Evolutionary conservation across 2,329 filamentous ascomycete genomes (phyloP), one percentile per base, ranked within the genome.

Genomic region (Verticillium alfalfae): DNA sequence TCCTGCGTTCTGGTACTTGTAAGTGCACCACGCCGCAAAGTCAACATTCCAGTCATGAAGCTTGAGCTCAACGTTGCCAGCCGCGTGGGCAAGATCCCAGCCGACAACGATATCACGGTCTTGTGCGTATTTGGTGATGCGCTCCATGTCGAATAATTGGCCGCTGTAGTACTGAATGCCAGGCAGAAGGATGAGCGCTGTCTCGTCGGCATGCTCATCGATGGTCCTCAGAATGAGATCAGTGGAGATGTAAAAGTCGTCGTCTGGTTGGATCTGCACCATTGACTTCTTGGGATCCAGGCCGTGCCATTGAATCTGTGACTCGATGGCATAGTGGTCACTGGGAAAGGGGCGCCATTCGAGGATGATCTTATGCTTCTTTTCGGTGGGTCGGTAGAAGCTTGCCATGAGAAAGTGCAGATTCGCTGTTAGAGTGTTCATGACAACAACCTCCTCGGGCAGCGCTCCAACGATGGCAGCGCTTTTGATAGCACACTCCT

Each of bases 291-390:
- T 76, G 0, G 90, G 86, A 60, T 90, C 79, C 34, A 89, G 79
- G 39, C 85, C 86, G 71, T 94, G 90, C 76, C 87, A 87, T 10
- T 79, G 76, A 34, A 96, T 85, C 71, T 97, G 93, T 37, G 90
- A 93, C 73, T 93, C 88, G 36, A 95, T 86, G 4, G 91, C 91
- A 72, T 93, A 96, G 84, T 93, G 71, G 10, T 61, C 93, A 73
- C 90, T 93, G 0, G 93, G 93, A 67, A 97, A 97, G 0, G 93
- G 92, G 71, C 93, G 93, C 75, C 90, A 91, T 74, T 97, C 92
- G n/a, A 94, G 81, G 59, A 96, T 89, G 65, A 96, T 89, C 78
- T 94, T 95, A 77, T 89, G 89, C 45, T 80, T 74, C 67, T 75
- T 75, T 76, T 81, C 70, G 0, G 82, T 89, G 0, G 92, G 92